Conservation (phyloP, 495 filamentous ascomycete genomes). For the Melanomma pulvis-pyrius region DNA sequence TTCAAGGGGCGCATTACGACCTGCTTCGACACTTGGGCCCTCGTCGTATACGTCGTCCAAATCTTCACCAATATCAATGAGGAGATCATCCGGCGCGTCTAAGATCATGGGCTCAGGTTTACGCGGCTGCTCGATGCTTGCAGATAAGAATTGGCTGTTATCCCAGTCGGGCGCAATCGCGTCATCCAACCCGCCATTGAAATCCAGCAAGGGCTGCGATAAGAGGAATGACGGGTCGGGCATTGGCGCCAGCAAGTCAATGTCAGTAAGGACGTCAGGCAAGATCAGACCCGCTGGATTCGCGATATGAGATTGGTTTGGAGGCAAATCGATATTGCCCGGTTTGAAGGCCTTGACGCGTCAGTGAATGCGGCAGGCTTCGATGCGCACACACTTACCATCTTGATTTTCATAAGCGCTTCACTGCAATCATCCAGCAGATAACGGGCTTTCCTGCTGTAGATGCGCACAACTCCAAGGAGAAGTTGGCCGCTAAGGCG, state of each 20-base stretch:
- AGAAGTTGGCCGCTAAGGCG: constrained; percentile 92
- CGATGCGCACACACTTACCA: constrained; percentile 62
- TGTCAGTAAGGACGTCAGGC: constrained; percentile 85
- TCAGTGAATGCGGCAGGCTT: constrained; percentile 12
- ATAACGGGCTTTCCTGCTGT: constrained; percentile 95
- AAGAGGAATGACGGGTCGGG: constrained; percentile 48
- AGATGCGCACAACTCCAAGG: constrained; percentile 94
- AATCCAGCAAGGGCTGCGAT: constrained; percentile 27
- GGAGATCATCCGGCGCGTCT: constrained; percentile 61
- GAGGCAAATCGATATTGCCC: constrained; percentile 58
- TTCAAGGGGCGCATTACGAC: constrained; percentile 74
- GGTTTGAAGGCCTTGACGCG: constrained; percentile 54
- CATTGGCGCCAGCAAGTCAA: constrained; percentile 68
- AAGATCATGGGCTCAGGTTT: constrained; percentile 45
- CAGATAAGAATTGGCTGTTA: constrained; percentile 41
- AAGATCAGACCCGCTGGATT: constrained; percentile 56
- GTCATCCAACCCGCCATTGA: constrained; percentile 29
- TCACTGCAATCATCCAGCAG: constrained; percentile 96
- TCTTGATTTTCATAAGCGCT: constrained; percentile 94
- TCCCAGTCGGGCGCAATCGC: constrained; percentile 45
- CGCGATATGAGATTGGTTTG: constrained; percentile 49
- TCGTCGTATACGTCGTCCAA: constrained; percentile 51
- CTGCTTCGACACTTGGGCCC: constrained; percentile 76
- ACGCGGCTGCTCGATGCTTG: constrained; percentile 37
- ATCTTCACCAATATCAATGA: constrained; percentile 62